These are phyloP conservation scores for Aschersonia sp. DNA, from an alignment of 2,329 filamentous ascomycete genomes.

Conservation along the genomic window DNA sequence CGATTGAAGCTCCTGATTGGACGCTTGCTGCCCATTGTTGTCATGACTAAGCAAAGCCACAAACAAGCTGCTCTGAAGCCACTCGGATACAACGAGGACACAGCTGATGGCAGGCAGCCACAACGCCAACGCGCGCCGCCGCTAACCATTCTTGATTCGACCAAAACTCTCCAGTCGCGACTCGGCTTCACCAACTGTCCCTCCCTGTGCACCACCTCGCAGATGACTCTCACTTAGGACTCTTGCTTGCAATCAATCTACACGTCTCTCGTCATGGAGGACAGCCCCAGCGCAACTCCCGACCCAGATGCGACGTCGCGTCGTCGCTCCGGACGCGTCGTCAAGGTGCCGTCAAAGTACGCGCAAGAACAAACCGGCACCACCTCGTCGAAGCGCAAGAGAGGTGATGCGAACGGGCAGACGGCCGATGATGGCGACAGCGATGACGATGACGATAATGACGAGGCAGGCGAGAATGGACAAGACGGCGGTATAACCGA, in stretches of 20 bases:
- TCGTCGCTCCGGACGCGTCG: conserved; percentile 57
- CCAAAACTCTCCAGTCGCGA: conserved; percentile 1
- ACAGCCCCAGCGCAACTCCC: conserved; percentile 14
- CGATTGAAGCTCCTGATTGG: too few species aligned
- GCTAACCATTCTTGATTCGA: conserved; percentile 2
- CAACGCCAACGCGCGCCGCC: conserved; percentile 6
- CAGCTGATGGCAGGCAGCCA: background rate
- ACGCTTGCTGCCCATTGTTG: too few species aligned
- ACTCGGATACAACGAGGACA: background rate
- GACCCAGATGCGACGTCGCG: conserved; percentile 36
- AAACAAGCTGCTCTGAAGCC: too few species aligned
- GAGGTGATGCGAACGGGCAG: conserved; percentile 31
- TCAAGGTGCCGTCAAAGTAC: conserved; percentile 45
- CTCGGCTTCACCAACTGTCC: background rate
- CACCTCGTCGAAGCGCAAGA: conserved; percentile 42
- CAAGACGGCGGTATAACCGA: conserved; percentile 30
- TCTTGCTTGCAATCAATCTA: conserved; percentile 3
- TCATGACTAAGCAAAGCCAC: too few species aligned
- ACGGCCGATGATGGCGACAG: conserved; percentile 33
- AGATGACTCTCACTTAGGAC: conserved; percentile 7
- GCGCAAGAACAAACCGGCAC: conserved; percentile 29
- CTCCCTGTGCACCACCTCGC: conserved; percentile 4
- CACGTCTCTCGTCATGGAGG: conserved; percentile 7
- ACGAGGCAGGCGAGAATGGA: conserved; percentile 30
- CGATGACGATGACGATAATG: conserved; percentile 26